Base-by-base conservation (phyloP, 148 eudicot genomes). In the Nepenthes gracilis region DNA sequence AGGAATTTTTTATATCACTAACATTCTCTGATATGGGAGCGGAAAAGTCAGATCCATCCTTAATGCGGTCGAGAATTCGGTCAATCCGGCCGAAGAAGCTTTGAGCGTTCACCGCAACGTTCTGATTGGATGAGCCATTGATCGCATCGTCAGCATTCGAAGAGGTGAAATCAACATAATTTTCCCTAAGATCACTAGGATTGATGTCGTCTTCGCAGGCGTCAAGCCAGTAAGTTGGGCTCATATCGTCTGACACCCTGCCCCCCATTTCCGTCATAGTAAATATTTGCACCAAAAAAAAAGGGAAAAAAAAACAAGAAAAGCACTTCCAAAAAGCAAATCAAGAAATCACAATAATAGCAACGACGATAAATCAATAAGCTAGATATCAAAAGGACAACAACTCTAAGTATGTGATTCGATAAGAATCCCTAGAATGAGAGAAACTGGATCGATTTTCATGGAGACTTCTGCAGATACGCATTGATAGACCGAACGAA, bases 401-500 rank as follows among this genome's bases (percentile, higher is more conserved):
- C 9, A 55, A 55, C 35, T 9, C 6, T 6, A 32, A 55, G 6
- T 33, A 9, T 9, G n/a, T 33, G 11, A 55, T 11, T 11, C 14
- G 37, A 33, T 55, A 37, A 55, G 59, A 52, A 63, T 37, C 67
- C 55, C 35, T 33, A 63, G 43, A 10, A 51, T 11, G 36, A 36
- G 15, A 14, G 45, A n/a, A 15, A n/a, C 23, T 48, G 48, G 35
- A 38, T 54, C 7, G 45, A 15, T 56, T 65, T 45, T 4, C 6
- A 9, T 11, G 8, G 58, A 9, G 2, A 2, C 8, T 55, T 33
- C 7, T 55, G 74, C 78, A 80, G 75, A 61, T 62, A 65, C 59
- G 76, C 81, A 74, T 40, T 58, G 85, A 90, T 90, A 90, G 88
- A 84, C 97, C 97, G 97, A 78, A 90, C 81, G 83, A 84, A 84